Evolutionary conservation across 108 stramenopile species (phyloP).

Genomic region (Fistulifera pelliculosa): DNA sequence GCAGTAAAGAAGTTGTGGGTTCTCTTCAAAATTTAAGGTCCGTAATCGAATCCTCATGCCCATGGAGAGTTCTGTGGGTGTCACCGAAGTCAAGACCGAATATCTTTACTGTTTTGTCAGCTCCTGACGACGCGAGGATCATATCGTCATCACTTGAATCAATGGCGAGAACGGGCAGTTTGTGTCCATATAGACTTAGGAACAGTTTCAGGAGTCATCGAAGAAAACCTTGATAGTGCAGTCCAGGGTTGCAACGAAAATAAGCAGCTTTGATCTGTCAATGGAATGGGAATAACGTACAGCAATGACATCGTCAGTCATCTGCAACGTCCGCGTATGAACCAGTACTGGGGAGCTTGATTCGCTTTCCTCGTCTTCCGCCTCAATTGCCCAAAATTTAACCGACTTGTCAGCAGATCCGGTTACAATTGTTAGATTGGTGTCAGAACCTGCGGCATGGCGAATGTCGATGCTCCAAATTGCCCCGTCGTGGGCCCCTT

Average conservation of each 20-base stretch:
- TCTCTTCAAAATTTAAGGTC: constrained; percentile 71
- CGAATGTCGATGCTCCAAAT: constrained; percentile 81
- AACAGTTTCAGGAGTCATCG: constrained; percentile 98
- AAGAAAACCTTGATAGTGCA: constrained; percentile 96
- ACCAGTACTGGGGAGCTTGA: constrained; percentile 60
- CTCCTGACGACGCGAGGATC: constrained; percentile 90
- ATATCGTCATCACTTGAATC: constrained; percentile 92
- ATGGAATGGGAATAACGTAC: constrained; percentile 77
- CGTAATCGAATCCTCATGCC: constrained; percentile 96
- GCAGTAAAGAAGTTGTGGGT: constrained; percentile 96
- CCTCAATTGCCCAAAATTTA: constrained; percentile 93
- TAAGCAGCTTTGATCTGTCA: constrained; percentile 54
- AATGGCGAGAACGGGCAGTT: constrained; percentile 90
- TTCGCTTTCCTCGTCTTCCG: constrained; percentile 24
- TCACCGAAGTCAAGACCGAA: constrained; percentile 99
- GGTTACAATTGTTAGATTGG: constrained; percentile 57
- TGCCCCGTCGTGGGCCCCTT: constrained; percentile 80
- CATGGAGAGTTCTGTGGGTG: constrained; percentile 92
- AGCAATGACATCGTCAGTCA: constrained; percentile 93
- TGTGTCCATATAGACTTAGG: constrained; percentile 95
- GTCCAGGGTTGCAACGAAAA: constrained; percentile 88
- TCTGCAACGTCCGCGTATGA: constrained; percentile 87
- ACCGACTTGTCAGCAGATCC: constrained; percentile 92
- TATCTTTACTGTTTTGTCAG: constrained; percentile 97
- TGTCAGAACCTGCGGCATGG: constrained; percentile 38